Evolutionary conservation across 192 early-diverging fungal genomes (phyloP).

Genomic region (Coemansia sp.): DNA sequence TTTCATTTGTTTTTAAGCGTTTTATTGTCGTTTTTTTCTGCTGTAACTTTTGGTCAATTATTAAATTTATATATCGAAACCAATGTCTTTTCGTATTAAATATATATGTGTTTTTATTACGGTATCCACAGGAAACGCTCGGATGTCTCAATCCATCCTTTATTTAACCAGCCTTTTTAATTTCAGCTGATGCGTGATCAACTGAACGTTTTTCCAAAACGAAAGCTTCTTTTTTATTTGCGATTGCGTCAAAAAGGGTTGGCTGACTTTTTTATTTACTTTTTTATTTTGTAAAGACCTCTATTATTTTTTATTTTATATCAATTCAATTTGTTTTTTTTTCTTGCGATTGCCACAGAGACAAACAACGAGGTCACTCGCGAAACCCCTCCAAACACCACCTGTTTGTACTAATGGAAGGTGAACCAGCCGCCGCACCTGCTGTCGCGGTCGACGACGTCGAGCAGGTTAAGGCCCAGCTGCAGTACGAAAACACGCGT

Average conservation of each 20-base stretch:
- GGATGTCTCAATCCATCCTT: too few relatives aligned
- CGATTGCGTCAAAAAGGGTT: neutral
- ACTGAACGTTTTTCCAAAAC: too few relatives aligned
- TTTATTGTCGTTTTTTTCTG: neutral
- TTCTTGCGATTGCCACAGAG: neutral
- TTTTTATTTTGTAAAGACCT: neutral
- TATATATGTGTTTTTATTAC: too few relatives aligned
- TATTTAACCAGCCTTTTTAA: too few relatives aligned
- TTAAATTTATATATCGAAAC: too few relatives aligned
- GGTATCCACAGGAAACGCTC: too few relatives aligned
- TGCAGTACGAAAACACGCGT: conserved; percentile 51
- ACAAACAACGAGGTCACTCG: neutral
- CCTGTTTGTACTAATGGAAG: neutral
- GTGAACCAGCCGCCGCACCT: neutral
- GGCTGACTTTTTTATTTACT: neutral
- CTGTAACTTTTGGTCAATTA: too few relatives aligned
- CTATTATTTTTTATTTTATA: neutral
- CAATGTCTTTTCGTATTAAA: too few relatives aligned
- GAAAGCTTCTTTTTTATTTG: neutral
- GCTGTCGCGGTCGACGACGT: conserved; percentile 1
- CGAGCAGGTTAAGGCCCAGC: conserved; percentile 32
- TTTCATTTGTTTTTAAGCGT: neutral
- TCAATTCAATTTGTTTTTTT: neutral
- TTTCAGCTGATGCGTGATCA: too few relatives aligned
- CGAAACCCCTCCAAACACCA: neutral